phyloP scores from a whole-genome alignment of 495 filamentous ascomycete genomes.

The Viridothelium virens region DNA sequence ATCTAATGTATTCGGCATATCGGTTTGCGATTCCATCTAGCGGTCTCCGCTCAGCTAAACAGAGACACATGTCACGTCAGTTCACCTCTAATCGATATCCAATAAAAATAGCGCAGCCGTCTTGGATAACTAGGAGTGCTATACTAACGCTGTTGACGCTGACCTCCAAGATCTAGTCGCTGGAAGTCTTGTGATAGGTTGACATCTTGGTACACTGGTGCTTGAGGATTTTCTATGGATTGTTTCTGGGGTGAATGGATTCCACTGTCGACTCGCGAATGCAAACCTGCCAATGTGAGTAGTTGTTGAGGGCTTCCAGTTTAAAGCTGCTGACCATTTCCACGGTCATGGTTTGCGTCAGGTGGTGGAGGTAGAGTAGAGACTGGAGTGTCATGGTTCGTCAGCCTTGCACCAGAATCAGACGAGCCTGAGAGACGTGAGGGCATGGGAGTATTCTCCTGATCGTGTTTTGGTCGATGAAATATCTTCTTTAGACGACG shows the following conservation, averaged over 20 bases:
- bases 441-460: background rate
- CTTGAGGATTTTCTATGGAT: background rate
- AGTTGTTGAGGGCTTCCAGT: background rate
- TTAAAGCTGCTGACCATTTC: background rate
- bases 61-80: background rate
- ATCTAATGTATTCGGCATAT: background rate
- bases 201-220: background rate
- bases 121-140: background rate
- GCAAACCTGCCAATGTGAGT: background rate
- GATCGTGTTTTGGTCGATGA: background rate
- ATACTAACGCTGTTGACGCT: background rate
- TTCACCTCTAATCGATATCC: background rate
- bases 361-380: background rate
- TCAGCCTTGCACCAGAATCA: background rate
- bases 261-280: background rate
- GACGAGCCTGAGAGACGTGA: background rate
- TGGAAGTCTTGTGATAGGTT: background rate
- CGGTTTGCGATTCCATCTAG: background rate
- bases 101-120: no score
- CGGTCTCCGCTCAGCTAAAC: background rate
- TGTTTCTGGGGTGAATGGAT: background rate
- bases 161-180: background rate
- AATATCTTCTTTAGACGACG: constrained; percentile 1
- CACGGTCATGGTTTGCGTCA: background rate
- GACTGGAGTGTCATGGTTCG: background rate